Base-by-base conservation (phyloP, 345 rosid genomes). In the Kandelia obovata region DNA sequence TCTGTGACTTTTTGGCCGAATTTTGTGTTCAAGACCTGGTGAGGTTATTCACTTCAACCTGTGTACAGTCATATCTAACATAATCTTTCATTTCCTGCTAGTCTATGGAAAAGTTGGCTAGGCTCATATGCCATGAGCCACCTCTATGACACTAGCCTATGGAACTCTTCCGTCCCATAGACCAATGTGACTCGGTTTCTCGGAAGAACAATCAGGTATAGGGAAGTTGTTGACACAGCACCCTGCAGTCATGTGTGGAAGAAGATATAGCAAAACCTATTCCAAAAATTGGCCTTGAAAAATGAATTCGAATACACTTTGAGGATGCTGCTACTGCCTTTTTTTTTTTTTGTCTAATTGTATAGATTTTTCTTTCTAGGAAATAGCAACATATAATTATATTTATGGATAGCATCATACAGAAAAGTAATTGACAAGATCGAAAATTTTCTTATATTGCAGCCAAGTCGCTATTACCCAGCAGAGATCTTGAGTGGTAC, bases 401-500 rank as follows among this genome's bases (percentile, higher is more conserved):
- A 2, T 13, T 53, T 15, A 55, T 2, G 10, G 56, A 34, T 7
- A 53, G 32, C 55, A 30, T 21, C 9, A 37, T 23, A n/a, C 4
- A 2, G 57, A 65, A n/a, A 37, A n/a, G 21, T 49, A 28, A 8
- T 58, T 21, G 30, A 72, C 2, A 30, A 64, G 17, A 1, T 3
- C 0, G 28, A 35, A 66, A 47, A 20, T 56, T 53, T 55, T 55
- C 7, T 28, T 61, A 25, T 43, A 30, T 17, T 25, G 30, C 81
- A 94, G 98, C 92, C n/a, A 94, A 88, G 75, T 89, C 98, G 6
- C 76, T 94, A 61, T 67, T 94, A 23, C 97, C 98, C 4, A 94
- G 98, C 88, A 91, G 89, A 78, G 98, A 94, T 71, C 82, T 88
- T 5, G 98, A 94, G 76, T 94, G 98, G 98, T 94, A 86, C 51